phyloP scores from a whole-genome alignment of 176 grass and related monocot genomes.

The Urochloa ruziziensis region DNA sequence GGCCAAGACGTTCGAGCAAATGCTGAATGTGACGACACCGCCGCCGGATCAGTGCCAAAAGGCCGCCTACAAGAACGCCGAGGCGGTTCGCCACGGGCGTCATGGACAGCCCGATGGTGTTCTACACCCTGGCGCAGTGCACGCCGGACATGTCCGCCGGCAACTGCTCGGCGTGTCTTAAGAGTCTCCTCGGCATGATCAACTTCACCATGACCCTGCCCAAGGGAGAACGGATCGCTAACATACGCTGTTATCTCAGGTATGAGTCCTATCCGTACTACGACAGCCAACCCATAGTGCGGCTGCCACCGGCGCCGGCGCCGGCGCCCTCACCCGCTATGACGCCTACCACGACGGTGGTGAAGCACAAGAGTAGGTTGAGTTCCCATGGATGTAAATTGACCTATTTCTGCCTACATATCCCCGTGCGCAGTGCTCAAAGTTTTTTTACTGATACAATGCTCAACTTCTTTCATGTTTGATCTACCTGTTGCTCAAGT shows the following conservation, averaged over 20 bases:
- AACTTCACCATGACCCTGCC: constrained; percentile 2
- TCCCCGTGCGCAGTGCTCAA: too few species aligned
- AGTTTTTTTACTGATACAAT: too few species aligned
- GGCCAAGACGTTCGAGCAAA: not conserved
- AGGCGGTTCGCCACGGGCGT: constrained; percentile 21
- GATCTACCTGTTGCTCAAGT: too few species aligned
- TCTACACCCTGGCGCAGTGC: not conserved
- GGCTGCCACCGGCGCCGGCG: not conserved
- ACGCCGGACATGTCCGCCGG: constrained; percentile 29
- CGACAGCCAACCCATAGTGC: not conserved
- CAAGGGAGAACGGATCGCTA: not conserved
- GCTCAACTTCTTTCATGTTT: too few species aligned
- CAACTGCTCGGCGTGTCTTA: constrained; percentile 18
- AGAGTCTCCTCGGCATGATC: constrained; percentile 2
- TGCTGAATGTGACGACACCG: too few species aligned
- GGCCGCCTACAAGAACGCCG: not conserved
- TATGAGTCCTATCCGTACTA: not conserved
- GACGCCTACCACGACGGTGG: not conserved
- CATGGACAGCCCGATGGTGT: not conserved
- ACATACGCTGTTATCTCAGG: constrained; percentile 4
- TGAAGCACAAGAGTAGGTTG: not conserved
- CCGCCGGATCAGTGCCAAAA: too few species aligned
- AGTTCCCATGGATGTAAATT: too few species aligned
- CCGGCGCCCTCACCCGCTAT: not conserved
- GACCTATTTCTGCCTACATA: too few species aligned